A percentile compares a stretch with the other conserved stretches of the same genome.
Conservation (phyloP, 2,329 filamentous ascomycete genomes). For the Macrophomina phaseolina region DNA sequence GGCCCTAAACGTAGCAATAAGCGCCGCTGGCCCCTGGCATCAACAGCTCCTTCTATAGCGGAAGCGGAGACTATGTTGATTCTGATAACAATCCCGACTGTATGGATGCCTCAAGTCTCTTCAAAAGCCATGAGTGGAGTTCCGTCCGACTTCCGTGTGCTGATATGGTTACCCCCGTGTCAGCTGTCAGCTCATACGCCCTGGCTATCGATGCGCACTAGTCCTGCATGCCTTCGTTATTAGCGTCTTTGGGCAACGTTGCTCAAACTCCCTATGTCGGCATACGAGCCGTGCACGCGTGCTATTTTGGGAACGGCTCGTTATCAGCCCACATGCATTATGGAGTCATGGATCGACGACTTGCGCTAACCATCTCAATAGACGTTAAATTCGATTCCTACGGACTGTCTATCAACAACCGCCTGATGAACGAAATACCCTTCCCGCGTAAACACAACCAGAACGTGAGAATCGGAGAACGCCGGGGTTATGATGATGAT, state of each 20-base stretch:
- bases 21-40: too few relatives aligned
- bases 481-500: conserved; percentile 30
- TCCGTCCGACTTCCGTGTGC: too few relatives aligned
- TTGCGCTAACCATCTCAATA: neutral
- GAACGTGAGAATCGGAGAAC: conserved; percentile 26
- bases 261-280: neutral
- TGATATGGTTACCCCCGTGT: too few relatives aligned
- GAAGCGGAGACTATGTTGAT: too few relatives aligned
- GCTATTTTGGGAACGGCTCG: conserved; percentile 4
- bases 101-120: too few relatives aligned
- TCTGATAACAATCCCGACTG: too few relatives aligned
- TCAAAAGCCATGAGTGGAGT: too few relatives aligned
- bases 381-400: conserved; percentile 22
- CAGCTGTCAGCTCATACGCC: too few relatives aligned
- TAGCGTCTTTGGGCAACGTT: conserved; percentile 1
- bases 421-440: conserved; percentile 16
- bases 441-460: conserved; percentile 23
- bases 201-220: neutral
- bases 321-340: neutral
- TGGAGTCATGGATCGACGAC: neutral
- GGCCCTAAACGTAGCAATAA: too few relatives aligned
- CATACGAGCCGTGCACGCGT: neutral
- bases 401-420: conserved; percentile 26
- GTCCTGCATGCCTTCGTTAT: neutral
- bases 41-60: too few relatives aligned